A percentile compares a stretch with the other conserved stretches of the same genome.
phyloP scores from a whole-genome alignment of 306 rosid genomes.

The Lathyrus aphaca region DNA sequence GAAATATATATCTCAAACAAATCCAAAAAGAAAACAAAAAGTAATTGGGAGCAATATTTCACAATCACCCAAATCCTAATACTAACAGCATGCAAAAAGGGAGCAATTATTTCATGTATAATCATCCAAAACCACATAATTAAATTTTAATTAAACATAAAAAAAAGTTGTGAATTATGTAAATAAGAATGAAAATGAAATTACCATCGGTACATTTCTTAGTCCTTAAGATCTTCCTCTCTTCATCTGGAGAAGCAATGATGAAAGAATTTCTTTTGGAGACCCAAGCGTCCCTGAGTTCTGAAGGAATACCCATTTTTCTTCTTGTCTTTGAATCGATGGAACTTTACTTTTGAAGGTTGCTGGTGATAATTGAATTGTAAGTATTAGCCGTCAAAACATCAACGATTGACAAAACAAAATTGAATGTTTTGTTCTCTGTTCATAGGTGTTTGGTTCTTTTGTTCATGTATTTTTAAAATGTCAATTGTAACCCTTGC shows the following conservation, averaged over 20 bases:
- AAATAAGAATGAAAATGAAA: background rate
- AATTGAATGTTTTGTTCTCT: conserved; percentile 15
- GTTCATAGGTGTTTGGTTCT: background rate
- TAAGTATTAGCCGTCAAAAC: background rate
- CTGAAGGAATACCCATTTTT: conserved; percentile 73
- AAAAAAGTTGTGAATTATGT: background rate
- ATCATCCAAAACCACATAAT: background rate
- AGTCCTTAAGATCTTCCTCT: conserved; percentile 50
- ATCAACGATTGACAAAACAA: background rate
- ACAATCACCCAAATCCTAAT: background rate
- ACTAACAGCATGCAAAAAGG: background rate
- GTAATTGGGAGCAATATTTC: background rate
- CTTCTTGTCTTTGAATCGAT: background rate
- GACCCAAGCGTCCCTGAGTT: conserved; percentile 59
- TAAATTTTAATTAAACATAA: background rate
- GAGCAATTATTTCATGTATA: background rate
- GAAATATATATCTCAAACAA: no score
- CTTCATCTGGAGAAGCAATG: conserved; percentile 79
- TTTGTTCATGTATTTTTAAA: no score
- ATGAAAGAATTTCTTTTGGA: conserved; percentile 42
- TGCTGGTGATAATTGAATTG: background rate
- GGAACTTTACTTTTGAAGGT: background rate
- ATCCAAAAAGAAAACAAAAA: background rate
- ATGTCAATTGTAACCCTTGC: no score
- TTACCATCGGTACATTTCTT: conserved; percentile 54